These are phyloP conservation scores for Rhodotorula glutinis DNA, from an alignment of 1,284 basidiomycete species.

Conservation along the genomic window DNA sequence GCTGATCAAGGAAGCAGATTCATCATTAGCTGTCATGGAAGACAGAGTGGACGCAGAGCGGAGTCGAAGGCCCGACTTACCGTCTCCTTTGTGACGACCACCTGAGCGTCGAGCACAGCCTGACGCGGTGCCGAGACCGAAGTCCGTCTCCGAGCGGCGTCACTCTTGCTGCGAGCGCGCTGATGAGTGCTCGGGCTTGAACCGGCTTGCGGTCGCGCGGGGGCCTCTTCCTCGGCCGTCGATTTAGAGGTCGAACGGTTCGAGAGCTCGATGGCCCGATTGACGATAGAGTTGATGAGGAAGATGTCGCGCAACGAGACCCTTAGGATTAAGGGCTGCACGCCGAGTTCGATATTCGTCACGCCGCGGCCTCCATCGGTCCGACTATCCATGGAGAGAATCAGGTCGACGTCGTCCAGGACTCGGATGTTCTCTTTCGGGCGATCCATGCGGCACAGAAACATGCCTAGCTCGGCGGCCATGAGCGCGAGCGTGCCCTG, in stretches of 20 bases:
- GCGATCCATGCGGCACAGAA: slow-evolving; percentile 82
- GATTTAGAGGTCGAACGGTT: slow-evolving; percentile 39
- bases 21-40: too few relatives aligned
- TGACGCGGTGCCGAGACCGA: slow-evolving; percentile 2
- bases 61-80: too few relatives aligned
- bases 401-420: slow-evolving; percentile 87
- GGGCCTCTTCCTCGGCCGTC: background rate
- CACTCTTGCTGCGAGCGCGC: slow-evolving; percentile 15
- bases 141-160: background rate
- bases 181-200: background rate
- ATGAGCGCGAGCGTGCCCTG: slow-evolving; percentile 85
- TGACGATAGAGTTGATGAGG: slow-evolving; percentile 82
- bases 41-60: too few relatives aligned
- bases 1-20: slow-evolving; percentile 52
- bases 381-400: slow-evolving; percentile 79
- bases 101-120: slow-evolving; percentile 48
- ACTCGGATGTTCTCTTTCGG: slow-evolving; percentile 81
- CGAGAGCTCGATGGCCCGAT: slow-evolving; percentile 76
- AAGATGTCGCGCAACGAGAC: slow-evolving; percentile 90
- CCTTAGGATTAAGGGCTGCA: slow-evolving; percentile 77
- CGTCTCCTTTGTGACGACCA: slow-evolving; percentile 69
- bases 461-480: slow-evolving; percentile 86
- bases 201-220: background rate
- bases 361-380: slow-evolving; percentile 69
- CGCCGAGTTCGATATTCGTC: slow-evolving; percentile 78